These are phyloP conservation scores for Brettanomyces custersianus DNA, from an alignment of 805 yeast genomes.

Conservation along the genomic window DNA sequence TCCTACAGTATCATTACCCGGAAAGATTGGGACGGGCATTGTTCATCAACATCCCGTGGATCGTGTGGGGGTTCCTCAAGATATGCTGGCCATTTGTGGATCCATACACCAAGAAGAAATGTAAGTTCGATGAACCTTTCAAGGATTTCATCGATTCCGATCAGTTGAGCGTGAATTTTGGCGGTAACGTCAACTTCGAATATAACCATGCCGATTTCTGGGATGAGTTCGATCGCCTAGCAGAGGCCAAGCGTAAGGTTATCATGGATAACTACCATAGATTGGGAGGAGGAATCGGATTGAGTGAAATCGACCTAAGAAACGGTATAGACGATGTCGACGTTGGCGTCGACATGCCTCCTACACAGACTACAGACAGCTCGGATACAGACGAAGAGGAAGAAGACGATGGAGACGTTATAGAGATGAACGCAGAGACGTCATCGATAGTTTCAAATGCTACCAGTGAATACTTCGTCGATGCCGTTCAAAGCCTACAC, in stretches of 20 bases:
- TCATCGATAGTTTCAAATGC: no score
- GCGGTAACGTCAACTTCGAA: conserved; percentile 78
- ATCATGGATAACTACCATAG: conserved; percentile 60
- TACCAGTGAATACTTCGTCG: no score
- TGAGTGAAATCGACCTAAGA: conserved; percentile 76
- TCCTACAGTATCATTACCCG: conserved; percentile 94
- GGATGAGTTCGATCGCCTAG: conserved; percentile 57
- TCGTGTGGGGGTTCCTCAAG: conserved; percentile 89
- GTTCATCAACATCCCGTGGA: conserved; percentile 87
- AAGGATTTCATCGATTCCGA: conserved; percentile 68
- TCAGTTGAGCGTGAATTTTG: conserved; percentile 76
- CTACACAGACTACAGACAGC: conserved; percentile 1
- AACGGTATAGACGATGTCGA: conserved; percentile 15
- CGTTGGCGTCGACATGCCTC: conserved; percentile 3
- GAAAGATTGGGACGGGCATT: conserved; percentile 91
- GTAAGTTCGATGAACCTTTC: conserved; percentile 87
- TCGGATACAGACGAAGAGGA: background rate
- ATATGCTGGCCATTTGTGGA: conserved; percentile 94
- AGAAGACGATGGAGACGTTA: background rate
- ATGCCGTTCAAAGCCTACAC: no score
- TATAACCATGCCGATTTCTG: conserved; percentile 79
- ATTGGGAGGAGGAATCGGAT: conserved; percentile 68
- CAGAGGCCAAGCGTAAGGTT: conserved; percentile 44
- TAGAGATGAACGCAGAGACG: no score
- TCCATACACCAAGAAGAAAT: conserved; percentile 87